A percentile compares a stretch with the other conserved stretches of the same genome.
phyloP scores from a whole-genome alignment of 495 filamentous ascomycete genomes.

The Platismatia glauca region DNA sequence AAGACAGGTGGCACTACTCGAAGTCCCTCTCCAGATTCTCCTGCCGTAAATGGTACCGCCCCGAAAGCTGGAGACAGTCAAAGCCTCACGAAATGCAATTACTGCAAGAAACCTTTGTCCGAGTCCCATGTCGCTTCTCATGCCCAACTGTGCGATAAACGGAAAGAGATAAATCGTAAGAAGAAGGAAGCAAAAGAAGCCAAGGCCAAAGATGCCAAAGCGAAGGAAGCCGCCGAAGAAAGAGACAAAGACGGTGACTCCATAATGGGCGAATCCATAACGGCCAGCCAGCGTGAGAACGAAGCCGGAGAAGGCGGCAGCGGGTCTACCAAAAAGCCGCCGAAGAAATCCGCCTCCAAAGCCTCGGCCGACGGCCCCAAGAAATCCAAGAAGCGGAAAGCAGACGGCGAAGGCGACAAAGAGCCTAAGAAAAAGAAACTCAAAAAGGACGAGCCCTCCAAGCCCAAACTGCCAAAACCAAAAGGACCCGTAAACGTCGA shows the following conservation, averaged over 20 bases:
- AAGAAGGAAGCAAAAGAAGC: conserved; percentile 75
- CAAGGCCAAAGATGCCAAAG: conserved; percentile 56
- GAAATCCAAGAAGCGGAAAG: conserved; percentile 90
- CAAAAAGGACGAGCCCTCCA: conserved; percentile 82
- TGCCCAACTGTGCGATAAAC: conserved; percentile 61
- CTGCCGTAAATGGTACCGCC: conserved; percentile 65
- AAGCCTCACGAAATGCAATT: conserved; percentile 65
- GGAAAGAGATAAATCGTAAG: conserved; percentile 63
- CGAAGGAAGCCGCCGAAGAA: conserved; percentile 48
- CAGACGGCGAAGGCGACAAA: conserved; percentile 61
- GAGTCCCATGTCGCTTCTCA: conserved; percentile 54
- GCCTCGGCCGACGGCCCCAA: conserved; percentile 44
- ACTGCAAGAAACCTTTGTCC: conserved; percentile 68
- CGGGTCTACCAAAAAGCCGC: conserved; percentile 42
- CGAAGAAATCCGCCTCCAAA: conserved; percentile 59
- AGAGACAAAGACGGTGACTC: conserved; percentile 52
- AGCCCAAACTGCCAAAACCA: conserved; percentile 75
- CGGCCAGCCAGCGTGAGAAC: conserved; percentile 29
- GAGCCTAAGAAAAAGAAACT: conserved; percentile 83
- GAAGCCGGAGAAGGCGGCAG: conserved; percentile 26
- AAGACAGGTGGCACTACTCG: conserved; percentile 26
- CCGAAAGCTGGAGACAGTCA: conserved; percentile 60
- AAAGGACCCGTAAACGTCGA: conserved; percentile 97
- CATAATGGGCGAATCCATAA: conserved; percentile 40
- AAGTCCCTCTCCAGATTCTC: conserved; percentile 38